Conservation (phyloP, 2,329 filamentous ascomycete genomes). For the Boeremia exigua region DNA sequence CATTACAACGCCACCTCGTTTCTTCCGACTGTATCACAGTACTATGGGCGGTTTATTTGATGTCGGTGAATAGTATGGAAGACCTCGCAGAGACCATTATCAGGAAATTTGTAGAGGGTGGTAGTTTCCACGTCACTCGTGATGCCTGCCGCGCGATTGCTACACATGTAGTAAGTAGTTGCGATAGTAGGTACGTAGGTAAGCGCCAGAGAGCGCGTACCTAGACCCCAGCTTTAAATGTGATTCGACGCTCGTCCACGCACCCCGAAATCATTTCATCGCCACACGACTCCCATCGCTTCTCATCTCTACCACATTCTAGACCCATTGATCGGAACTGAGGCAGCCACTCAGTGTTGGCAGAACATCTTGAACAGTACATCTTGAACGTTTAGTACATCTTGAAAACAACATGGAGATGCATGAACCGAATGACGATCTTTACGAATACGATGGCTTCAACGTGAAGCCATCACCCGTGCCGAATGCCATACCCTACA, state of each 20-base stretch:
- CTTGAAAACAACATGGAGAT: not conserved
- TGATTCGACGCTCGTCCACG: not conserved
- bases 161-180: not conserved
- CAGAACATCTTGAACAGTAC: not conserved
- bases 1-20: no score
- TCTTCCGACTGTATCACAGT: no score
- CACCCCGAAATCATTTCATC: not conserved
- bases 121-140: no score
- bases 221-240: not conserved
- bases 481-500: not conserved
- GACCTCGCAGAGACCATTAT: no score
- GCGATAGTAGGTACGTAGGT: not conserved
- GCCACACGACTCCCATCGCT: not conserved
- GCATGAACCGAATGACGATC: not conserved
- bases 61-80: no score
- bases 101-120: no score
- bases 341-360: not conserved
- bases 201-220: not conserved
- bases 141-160: no score
- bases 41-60: no score
- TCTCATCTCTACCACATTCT: no score
- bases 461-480: not conserved
- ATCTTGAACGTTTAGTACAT: no score
- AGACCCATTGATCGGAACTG: no score
- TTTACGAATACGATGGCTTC: not conserved